phyloP scores from a whole-genome alignment of 192 early-diverging fungal genomes.

The Podochytrium sp. region DNA sequence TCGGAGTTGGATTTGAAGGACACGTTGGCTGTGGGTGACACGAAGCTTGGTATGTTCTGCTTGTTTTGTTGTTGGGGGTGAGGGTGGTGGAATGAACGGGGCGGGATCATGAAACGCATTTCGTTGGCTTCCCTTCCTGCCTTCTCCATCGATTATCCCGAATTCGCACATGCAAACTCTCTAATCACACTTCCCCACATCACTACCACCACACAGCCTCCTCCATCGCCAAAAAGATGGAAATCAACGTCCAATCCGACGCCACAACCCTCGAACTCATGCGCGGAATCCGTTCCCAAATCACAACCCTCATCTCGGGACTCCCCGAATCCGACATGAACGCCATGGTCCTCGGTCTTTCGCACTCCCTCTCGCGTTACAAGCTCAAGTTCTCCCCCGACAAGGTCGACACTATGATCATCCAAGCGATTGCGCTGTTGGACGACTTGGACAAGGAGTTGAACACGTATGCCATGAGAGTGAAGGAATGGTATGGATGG shows the following conservation, averaged over 20 bases:
- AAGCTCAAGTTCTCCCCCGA: slow-evolving; percentile 99
- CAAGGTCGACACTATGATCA: slow-evolving; percentile 99
- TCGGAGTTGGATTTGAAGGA: slow-evolving; percentile 90
- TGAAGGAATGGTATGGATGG: slow-evolving; percentile 99
- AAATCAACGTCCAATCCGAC: slow-evolving; percentile 82
- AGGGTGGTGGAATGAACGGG: too few relatives aligned
- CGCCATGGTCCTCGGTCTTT: slow-evolving; percentile 97
- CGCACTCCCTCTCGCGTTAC: slow-evolving; percentile 98
- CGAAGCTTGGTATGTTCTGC: slow-evolving; percentile 80
- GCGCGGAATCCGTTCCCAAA: slow-evolving; percentile 94
- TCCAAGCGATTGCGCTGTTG: slow-evolving; percentile 94
- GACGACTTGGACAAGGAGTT: slow-evolving; percentile 99
- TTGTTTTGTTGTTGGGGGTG: too few relatives aligned
- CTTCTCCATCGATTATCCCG: too few relatives aligned
- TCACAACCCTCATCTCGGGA: slow-evolving; percentile 88
- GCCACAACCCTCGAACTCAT: slow-evolving; percentile 87
- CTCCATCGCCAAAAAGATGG: slow-evolving; percentile 84
- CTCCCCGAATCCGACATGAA: slow-evolving; percentile 85
- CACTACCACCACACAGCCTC: slow-evolving; percentile 1
- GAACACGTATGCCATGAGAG: slow-evolving; percentile 97
- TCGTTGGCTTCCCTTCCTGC: too few relatives aligned
- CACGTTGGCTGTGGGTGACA: slow-evolving; percentile 86
- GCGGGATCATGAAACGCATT: too few relatives aligned
- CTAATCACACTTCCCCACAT: too few relatives aligned
- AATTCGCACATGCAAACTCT: too few relatives aligned